Evolutionary conservation across 2,329 filamentous ascomycete genomes (phyloP).

Genomic region (Fusarium compactum): DNA sequence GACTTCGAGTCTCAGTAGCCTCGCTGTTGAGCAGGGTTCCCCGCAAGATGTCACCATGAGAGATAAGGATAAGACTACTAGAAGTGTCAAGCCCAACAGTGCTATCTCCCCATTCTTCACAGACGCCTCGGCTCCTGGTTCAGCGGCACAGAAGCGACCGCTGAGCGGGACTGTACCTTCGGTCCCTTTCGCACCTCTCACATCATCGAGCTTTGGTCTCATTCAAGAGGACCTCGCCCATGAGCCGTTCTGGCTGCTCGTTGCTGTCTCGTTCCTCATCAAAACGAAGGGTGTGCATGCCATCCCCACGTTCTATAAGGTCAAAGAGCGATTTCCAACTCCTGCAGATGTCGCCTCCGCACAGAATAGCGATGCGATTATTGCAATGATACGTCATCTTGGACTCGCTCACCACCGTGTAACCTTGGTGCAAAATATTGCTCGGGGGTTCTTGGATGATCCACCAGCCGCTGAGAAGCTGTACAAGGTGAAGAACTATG

Average conservation of each 20-base stretch:
- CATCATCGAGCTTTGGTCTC: constrained; percentile 75
- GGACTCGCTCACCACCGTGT: constrained; percentile 79
- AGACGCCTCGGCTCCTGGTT: constrained; percentile 20
- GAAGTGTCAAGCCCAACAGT: constrained; percentile 23
- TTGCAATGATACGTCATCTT: constrained; percentile 74
- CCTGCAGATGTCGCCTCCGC: constrained; percentile 70
- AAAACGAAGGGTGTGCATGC: constrained; percentile 80
- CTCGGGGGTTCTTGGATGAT: constrained; percentile 72
- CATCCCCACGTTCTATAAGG: constrained; percentile 78
- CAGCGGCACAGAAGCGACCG: constrained; percentile 48
- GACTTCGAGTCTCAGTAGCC: background rate
- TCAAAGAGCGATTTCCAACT: constrained; percentile 77
- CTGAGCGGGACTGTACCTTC: constrained; percentile 62
- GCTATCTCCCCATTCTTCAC: constrained; percentile 53
- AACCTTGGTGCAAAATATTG: constrained; percentile 75
- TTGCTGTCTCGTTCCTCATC: constrained; percentile 88
- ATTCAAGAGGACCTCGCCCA: constrained; percentile 83
- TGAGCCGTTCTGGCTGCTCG: constrained; percentile 82
- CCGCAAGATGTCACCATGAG: constrained; percentile 10
- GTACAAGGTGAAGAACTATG: constrained; percentile 65
- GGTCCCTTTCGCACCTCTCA: constrained; percentile 76
- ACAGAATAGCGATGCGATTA: constrained; percentile 63
- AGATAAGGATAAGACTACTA: constrained; percentile 8
- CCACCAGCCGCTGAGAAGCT: constrained; percentile 71
- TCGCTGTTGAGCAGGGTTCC: constrained; percentile 16